Base-by-base conservation (phyloP, 1,284 basidiomycete genomes). In the Boletus sp. region DNA sequence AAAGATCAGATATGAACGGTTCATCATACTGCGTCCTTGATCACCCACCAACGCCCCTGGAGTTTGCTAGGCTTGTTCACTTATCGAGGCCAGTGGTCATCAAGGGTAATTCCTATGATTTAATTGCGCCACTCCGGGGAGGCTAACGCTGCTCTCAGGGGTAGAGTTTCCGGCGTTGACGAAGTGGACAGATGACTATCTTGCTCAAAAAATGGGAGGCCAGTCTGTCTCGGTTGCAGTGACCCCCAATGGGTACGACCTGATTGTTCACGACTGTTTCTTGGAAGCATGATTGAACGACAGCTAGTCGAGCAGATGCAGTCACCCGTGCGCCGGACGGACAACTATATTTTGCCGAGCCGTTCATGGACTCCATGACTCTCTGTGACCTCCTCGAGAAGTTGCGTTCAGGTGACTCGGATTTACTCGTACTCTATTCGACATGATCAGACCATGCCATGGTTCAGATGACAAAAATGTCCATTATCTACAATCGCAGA, bases 401-500 rank as follows among this genome's bases (percentile, higher is more conserved):
- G 34, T 62, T 88, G 23, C 59, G 63, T 33, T 44, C 57, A 65
- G 67, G 69, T 67, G 51, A 60, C 53, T 26, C 12, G 35, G n/a
- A 22, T 42, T 22, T 36, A n/a, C 13, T 23, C 32, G 20, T 9
- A 20, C 51, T 42, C 9, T 41, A n/a, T 13, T 36, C 27, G 41
- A 44, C 46, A n/a, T 17, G 38, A n/a, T 45, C 38, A 20, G 34
- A 47, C 26, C 14, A 38, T 35, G 33, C 16, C 29, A 26, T 3
- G 19, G n/a, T n/a, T 39, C 36, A 49, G 56, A 46, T 22, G 48
- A 47, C 10, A 32, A 41, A 44, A 1, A 78, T 44, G 75, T 84
- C 4, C 69, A 75, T 51, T 95, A 94, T 65, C 73, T 95, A 6
- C 93, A 95, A 65, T 90, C 87, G 2, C 93, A 95, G 66, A 91